A percentile compares a stretch with the other conserved stretches of the same genome.
Evolutionary conservation across 2,329 filamentous ascomycete species (phyloP).

Genomic region (Colletotrichum camelliae): DNA sequence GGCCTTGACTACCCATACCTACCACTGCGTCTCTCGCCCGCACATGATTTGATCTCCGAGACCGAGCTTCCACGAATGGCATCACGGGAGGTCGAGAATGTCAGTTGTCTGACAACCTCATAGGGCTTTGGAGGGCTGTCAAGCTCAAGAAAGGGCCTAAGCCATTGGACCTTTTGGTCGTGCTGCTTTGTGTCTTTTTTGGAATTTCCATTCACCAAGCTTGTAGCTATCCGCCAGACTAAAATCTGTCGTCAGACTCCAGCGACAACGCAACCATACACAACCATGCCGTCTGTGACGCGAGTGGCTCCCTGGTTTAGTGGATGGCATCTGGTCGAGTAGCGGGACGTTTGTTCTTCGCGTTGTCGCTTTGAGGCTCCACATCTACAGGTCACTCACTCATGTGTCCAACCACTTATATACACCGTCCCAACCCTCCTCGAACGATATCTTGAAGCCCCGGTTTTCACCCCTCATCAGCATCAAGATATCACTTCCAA

Average conservation of each 20-base stretch:
- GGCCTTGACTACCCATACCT: background rate
- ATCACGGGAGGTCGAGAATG: background rate
- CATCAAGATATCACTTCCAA: background rate
- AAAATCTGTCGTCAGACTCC: constrained; percentile 14
- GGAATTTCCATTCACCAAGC: background rate
- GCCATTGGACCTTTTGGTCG: background rate
- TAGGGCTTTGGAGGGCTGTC: background rate
- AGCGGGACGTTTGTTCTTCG: background rate
- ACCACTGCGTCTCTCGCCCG: background rate
- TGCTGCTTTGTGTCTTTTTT: background rate
- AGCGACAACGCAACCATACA: background rate
- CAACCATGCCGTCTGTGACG: background rate
- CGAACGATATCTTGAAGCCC: background rate
- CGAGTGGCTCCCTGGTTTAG: background rate
- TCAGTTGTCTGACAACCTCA: background rate
- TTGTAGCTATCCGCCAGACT: background rate
- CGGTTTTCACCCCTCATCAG: background rate
- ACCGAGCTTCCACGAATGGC: background rate
- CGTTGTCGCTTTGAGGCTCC: background rate
- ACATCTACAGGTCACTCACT: background rate
- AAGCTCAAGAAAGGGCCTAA: background rate
- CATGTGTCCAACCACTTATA: background rate
- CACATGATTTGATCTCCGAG: background rate
- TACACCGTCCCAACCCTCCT: background rate
- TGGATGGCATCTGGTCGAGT: background rate